Evolutionary conservation across 2,329 filamentous ascomycete genomes (phyloP), one percentile per base, ranked within the genome.

Genomic region (Fusarium solani-melongenae): DNA sequence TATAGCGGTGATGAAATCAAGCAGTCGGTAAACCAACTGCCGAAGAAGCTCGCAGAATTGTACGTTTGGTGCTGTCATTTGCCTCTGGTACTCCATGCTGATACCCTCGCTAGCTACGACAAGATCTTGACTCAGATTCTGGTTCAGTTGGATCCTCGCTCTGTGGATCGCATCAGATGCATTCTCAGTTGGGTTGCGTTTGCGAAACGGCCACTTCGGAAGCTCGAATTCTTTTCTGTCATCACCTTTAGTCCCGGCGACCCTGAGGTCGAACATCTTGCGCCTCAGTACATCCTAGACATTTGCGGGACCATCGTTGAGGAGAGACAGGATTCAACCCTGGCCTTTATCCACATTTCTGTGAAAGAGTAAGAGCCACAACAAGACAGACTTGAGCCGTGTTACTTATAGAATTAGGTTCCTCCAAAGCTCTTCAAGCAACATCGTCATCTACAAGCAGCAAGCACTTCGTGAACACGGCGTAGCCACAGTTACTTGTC

Each of bases 311-410:
- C 69, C 0, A 44, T 74, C 0, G 29, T 72, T 0, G 71, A 72
- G 17, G 69, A 72, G 33, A 64, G 63, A 3, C 31, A 17, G 2
- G 72, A 74, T 4, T 34, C 62, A 6, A 74, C 58, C 0, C 2
- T 74, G 1, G 17, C 66, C 3, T 74, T 74, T 2, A 74, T 75
- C 17, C 71, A 74, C 6, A 70, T 60, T 1, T 75, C 72, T 1
- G 69, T 75, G 0, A 74, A 64, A 17, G 69, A 75, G 72, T 74
- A 72, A 49, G n/a, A n/a, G n/a, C n/a, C n/a, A n/a, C n/a, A n/a
- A n/a, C n/a, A n/a, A n/a, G n/a, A n/a, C n/a, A n/a, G n/a, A n/a
- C n/a, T n/a, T n/a, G n/a, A n/a, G n/a, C n/a, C n/a, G n/a, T n/a
- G n/a, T n/a, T n/a, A n/a, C n/a, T n/a, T n/a, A n/a, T n/a, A n/a